A percentile compares a stretch with the other conserved stretches of the same genome.
Conservation (phyloP, 331 rosid genomes). For the Acacia pycnantha region DNA sequence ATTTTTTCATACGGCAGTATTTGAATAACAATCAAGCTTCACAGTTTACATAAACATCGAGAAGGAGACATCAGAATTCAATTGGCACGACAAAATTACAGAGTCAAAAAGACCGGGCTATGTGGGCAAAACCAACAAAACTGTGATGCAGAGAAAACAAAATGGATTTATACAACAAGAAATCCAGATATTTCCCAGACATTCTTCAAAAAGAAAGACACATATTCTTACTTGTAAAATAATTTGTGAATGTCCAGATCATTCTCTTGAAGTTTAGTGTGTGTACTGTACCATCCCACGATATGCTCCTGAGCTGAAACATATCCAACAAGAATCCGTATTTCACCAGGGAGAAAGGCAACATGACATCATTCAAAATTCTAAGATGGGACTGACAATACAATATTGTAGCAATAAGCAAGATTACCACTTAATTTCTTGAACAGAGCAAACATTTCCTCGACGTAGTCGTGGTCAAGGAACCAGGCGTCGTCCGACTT, state of each 20-base stretch:
- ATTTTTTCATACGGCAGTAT: neutral
- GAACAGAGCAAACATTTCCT: conserved; percentile 88
- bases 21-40: neutral
- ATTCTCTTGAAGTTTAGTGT: conserved; percentile 79
- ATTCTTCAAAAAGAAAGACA: neutral
- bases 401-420: neutral
- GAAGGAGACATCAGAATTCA: neutral
- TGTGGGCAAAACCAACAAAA: too few species aligned
- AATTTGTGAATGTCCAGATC: conserved; percentile 83
- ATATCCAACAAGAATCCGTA: neutral
- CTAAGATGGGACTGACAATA: neutral
- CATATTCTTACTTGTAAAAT: conserved; percentile 57
- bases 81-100: neutral
- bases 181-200: neutral
- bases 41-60: neutral
- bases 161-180: neutral
- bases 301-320: conserved; percentile 82
- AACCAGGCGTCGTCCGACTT: conserved; percentile 88
- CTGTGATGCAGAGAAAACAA: neutral
- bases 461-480: conserved; percentile 88
- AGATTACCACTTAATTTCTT: conserved; percentile 83
- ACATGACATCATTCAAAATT: neutral
- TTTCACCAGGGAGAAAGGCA: neutral
- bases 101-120: neutral
- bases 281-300: conserved; percentile 95